Base-by-base conservation (phyloP, 202 grass and related monocot genomes). In the Zoysia matrella region DNA sequence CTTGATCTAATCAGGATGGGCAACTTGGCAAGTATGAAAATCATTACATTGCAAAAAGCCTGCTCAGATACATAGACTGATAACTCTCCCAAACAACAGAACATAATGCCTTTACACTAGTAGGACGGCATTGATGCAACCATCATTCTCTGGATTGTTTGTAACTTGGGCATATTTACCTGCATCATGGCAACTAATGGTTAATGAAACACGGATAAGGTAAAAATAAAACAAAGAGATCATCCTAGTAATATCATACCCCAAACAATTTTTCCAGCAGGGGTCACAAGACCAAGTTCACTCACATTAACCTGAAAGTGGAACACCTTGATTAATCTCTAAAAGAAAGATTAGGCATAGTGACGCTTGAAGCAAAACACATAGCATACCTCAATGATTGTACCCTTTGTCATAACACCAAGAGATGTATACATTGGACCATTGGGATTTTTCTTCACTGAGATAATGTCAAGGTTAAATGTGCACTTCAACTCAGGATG, bases 381-480 rank as follows among this genome's bases (percentile, higher is more conserved):
- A 18, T 4, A 43, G 7, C 8, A 73, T 82, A 94, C 92, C 92
- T 94, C 92, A 7, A 91, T 89, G 69, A 89, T 91, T 11, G 91
- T 91, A 80, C 86, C 91, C 83, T 18, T 91, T 11, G 88, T 94
- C 52, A 91, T 83, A 67, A 94, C 91, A 60, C 91, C 91, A 60
- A 91, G 91, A 74, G 91, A 94, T 60, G 91, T 94, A 62, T 94
- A 94, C 88, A 94, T 94, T 61, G 69, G 88, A 22, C 92, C 92
- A 64, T 91, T 94, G 49, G 86, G 92, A 62, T 91, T 94, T 73
- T 94, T 94, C 86, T 94, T 94, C 44, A 94, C 74, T 8, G 88
- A 87, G 55, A 94, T 91, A 43, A 91, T 94, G 30, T 94, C 88
- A 55, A 94, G 86, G 69, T 94, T 94, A 79, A 94, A 94, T 15